These are phyloP conservation scores for Hypoxylon sp. DNA, from an alignment of 2,329 filamentous ascomycete species.

Conservation along the genomic window DNA sequence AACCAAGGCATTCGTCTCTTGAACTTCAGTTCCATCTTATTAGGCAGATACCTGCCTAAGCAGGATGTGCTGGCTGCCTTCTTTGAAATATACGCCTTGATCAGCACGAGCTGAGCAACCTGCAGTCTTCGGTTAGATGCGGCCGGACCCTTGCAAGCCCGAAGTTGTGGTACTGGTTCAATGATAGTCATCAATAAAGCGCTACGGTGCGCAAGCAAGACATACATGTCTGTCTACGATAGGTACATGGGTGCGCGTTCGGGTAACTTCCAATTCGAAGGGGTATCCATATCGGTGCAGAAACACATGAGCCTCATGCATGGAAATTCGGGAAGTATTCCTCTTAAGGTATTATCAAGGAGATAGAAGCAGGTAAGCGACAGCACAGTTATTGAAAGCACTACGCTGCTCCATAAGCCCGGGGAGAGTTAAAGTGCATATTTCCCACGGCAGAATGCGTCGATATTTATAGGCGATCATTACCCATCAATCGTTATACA, in stretches of 20 bases:
- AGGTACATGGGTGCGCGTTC: constrained; percentile 21
- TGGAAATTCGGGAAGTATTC: constrained; percentile 44
- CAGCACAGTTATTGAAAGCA: constrained; percentile 12
- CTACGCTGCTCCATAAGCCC: constrained; percentile 12
- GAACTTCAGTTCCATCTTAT: not conserved
- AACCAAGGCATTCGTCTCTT: not conserved
- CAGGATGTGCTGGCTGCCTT: constrained; percentile 18
- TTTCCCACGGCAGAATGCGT: constrained; percentile 21
- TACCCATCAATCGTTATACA: not conserved
- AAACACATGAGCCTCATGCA: constrained; percentile 38
- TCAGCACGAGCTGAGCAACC: constrained; percentile 19
- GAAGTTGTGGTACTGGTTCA: constrained; percentile 22
- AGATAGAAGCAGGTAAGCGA: constrained; percentile 7
- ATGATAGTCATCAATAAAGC: constrained; percentile 1
- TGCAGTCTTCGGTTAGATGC: constrained; percentile 33
- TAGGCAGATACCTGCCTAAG: constrained; percentile 28
- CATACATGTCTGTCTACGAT: constrained; percentile 23
- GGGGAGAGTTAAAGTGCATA: constrained; percentile 24
- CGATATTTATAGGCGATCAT: constrained; percentile 19
- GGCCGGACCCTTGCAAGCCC: constrained; percentile 30
- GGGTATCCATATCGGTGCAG: constrained; percentile 25
- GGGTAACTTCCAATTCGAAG: constrained; percentile 18
- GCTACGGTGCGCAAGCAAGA: constrained; percentile 26
- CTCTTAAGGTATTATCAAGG: constrained; percentile 25
- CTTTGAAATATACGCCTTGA: constrained; percentile 16